phyloP scores from a whole-genome alignment of 2,329 filamentous ascomycete species.

The Beauveria caledonica region DNA sequence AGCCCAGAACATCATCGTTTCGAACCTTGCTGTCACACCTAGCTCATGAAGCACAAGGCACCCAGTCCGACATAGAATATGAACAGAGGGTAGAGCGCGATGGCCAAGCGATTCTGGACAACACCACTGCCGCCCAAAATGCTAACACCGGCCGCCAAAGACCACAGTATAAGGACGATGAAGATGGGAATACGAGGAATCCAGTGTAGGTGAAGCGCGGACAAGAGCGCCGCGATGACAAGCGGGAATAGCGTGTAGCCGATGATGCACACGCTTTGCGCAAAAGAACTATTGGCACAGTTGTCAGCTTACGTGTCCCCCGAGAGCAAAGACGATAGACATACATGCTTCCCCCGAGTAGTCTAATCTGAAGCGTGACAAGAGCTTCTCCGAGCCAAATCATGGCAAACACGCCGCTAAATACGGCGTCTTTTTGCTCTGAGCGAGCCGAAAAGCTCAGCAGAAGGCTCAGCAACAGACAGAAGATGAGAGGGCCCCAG shows the following conservation, averaged over 20 bases:
- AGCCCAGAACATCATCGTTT: background rate
- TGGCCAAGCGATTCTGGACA: constrained; percentile 84
- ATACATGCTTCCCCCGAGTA: constrained; percentile 94
- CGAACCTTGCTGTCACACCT: constrained; percentile 20
- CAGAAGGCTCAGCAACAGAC: constrained; percentile 77
- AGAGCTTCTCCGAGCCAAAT: constrained; percentile 96
- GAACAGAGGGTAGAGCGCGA: constrained; percentile 90
- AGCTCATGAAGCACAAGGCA: constrained; percentile 96
- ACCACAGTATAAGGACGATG: constrained; percentile 81
- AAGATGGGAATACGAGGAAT: constrained; percentile 88
- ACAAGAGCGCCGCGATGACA: constrained; percentile 85
- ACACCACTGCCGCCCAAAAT: constrained; percentile 94
- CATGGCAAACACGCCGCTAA: constrained; percentile 92
- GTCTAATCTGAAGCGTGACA: constrained; percentile 95
- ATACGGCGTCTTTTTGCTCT: constrained; percentile 80
- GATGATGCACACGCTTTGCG: constrained; percentile 95
- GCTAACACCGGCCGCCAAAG: constrained; percentile 87
- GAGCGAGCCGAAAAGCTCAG: constrained; percentile 72
- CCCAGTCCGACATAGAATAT: constrained; percentile 92
- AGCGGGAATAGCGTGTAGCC: constrained; percentile 97
- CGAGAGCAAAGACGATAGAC: constrained; percentile 28
- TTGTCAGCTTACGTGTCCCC: constrained; percentile 15
- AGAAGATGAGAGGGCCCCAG: constrained; percentile 95
- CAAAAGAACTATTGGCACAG: constrained; percentile 65
- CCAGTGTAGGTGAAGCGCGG: constrained; percentile 68